Base-by-base conservation (phyloP, 2,329 filamentous ascomycete genomes). In the Cladophialophora carrionii region DNA sequence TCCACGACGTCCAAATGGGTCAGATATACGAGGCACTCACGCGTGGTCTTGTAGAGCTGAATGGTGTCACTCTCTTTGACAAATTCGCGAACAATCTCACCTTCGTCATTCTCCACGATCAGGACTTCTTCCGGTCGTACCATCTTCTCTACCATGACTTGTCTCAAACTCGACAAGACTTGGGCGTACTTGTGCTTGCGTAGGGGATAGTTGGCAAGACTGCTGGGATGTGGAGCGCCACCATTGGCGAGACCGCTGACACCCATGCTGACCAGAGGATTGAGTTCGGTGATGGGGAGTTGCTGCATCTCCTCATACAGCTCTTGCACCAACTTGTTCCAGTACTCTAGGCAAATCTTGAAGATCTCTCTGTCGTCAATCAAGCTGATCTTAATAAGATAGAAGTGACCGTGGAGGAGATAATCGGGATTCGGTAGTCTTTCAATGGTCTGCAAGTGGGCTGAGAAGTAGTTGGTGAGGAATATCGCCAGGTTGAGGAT, bases 111-210 rank as follows among this genome's bases (percentile, higher is more conserved):
- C 79, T 99, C 95, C n/a, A 99, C 95, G 74, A 99, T 96, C 72
- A 99, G 79, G 8, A 99, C 96, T 80, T 99, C 96, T 79, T 99
- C 95, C 0, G 95, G 95, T 51, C 93, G 87, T 34, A 99, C 95
- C 95, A 99, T 99, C 84, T 97, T 97, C 81, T 99, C 95, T 68
- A 99, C 98, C 95, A 99, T 99, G 70, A 99, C 95, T 26, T 94
- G 90, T 71, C 95, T 89, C 63, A 99, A 84, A 77, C 96, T 98
- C 9, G 94, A 94, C 57, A 99, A 82, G 22, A 99, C 90, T 75
- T 97, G 92, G 70, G 89, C 89, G 79, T 98, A 99, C 80, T 97
- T 98, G 84, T 99, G 94, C 82, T 99, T 99, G 67, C 96, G 89
- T 52, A 99, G 85, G 12, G 94, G 92, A 74, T 96, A 96, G 78